Percentiles rank a stretch among this genome's conserved stretches.
phyloP scores from a whole-genome alignment of 164 flowering plant genomes.

The Berberis thunbergii region DNA sequence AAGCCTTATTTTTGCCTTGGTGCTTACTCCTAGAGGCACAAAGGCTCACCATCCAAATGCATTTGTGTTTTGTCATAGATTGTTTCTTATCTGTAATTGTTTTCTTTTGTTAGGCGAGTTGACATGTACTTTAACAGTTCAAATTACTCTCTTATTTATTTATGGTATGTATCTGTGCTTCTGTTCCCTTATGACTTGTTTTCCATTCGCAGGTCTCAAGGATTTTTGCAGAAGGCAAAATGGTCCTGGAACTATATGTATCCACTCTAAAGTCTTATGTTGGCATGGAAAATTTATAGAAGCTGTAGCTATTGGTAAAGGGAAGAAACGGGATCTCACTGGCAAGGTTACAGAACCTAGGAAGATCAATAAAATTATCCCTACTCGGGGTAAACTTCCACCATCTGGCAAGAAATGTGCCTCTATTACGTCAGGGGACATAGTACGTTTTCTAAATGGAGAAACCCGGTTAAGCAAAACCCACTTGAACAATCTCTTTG shows the following conservation, averaged over 20 bases:
- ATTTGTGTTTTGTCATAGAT: no score
- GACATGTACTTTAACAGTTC: no score
- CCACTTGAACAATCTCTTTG: slow-evolving; percentile 74
- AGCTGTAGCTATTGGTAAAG: slow-evolving; percentile 78
- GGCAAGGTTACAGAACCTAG: slow-evolving; percentile 31
- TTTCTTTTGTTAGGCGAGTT: no score
- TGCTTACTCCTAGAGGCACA: no score
- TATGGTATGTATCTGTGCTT: no score
- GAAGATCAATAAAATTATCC: slow-evolving; percentile 28
- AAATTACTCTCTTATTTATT: no score
- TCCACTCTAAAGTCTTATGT: slow-evolving; percentile 42
- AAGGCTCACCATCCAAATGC: no score
- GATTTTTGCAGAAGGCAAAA: slow-evolving; percentile 53
- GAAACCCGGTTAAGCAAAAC: slow-evolving; percentile 85
- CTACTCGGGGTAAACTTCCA: slow-evolving; percentile 31
- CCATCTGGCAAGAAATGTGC: slow-evolving; percentile 75
- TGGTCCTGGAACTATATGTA: slow-evolving; percentile 60
- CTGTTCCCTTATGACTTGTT: slow-evolving; percentile 2
- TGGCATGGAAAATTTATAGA: slow-evolving; percentile 55
- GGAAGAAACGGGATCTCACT: slow-evolving; percentile 69
- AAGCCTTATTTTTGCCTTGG: no score
- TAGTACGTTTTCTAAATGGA: slow-evolving; percentile 59
- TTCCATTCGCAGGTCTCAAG: slow-evolving; percentile 44
- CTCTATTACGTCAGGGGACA: slow-evolving; percentile 50
- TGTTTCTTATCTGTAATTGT: no score